Base-by-base conservation (phyloP, 768 basidiomycete genomes). In the Gloeophyllum trabeum region DNA sequence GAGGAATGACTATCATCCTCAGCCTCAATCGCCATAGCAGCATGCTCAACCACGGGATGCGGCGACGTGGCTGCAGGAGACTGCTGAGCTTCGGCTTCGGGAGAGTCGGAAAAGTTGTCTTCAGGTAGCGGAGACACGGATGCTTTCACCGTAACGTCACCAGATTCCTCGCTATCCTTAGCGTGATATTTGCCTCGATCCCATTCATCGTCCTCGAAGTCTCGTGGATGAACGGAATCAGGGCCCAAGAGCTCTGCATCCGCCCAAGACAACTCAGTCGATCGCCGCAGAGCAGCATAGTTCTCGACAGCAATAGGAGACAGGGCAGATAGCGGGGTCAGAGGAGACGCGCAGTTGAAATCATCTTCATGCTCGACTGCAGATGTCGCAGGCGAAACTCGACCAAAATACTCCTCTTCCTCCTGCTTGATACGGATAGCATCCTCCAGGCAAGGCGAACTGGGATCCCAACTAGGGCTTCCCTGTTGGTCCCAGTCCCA, bases 211-310 rank as follows among this genome's bases (percentile, higher is more conserved):
- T 60, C 62, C 23, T 70, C 67, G 24, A 69, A 60, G 46, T 70
- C 68, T 40, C 62, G 55, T 6, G 57, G 61, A 42, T 62, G 58
- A 22, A 70, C 61, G 43, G 59, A 69, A 42, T 70, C 68, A 1
- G 69, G 68, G 6, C 68, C 68, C 20, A 70, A 59, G 2, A 70
- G 45, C 38, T 72, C 69, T 4, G 60, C 67, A 39, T 69, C 67
- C 32, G 62, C 58, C 66, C 70, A 69, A 26, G 58, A 46, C 30
- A 61, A 35, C 36, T 61, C 56, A 43, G 56, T 54, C 34, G 52
- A 34, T 16, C 44, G 40, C n/a, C 49, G 55, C 2, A 16, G 20
- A 3, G 48, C 42, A n/a, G n/a, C n/a, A n/a, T n/a, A n/a, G n/a
- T n/a, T n/a, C 42, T 50, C 49, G 30, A 22, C 7, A 19, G 36